Percentiles rank a stretch among this genome's conserved stretches.
Conservation (phyloP, 2,329 filamentous ascomycete genomes). For the Exophiala alcalophila region DNA sequence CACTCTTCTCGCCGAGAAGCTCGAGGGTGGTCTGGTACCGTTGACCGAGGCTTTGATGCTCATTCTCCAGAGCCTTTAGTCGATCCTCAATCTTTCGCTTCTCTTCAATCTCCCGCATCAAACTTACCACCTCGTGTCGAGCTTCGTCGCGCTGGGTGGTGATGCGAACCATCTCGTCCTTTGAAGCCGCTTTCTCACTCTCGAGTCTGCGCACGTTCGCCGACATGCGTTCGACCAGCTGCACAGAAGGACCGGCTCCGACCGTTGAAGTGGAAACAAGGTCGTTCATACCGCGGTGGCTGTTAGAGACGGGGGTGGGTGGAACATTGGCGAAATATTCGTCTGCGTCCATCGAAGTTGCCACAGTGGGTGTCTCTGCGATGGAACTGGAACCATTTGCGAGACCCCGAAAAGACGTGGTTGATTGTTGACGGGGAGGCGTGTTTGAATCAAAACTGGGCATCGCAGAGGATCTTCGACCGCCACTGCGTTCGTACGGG, state of each 20-base stretch:
- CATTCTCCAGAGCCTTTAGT: conserved; percentile 63
- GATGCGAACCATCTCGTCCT: conserved; percentile 79
- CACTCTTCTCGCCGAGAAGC: conserved; percentile 95
- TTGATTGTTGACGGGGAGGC: conserved; percentile 49
- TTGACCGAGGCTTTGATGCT: conserved; percentile 66
- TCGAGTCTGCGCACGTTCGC: conserved; percentile 87
- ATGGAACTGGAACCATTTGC: conserved; percentile 40
- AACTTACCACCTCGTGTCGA: conserved; percentile 78
- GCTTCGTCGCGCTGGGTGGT: conserved; percentile 87
- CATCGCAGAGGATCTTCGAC: conserved; percentile 42
- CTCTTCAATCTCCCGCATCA: conserved; percentile 83
- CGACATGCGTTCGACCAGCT: conserved; percentile 94
- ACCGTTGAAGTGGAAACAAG: conserved; percentile 86
- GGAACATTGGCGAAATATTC: conserved; percentile 41
- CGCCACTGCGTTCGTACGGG: conserved; percentile 36
- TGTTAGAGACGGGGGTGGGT: conserved; percentile 40
- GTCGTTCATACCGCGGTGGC: conserved; percentile 64
- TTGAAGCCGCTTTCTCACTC: conserved; percentile 81
- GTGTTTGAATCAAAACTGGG: conserved; percentile 38
- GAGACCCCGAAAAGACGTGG: conserved; percentile 37
- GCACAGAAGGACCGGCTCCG: conserved; percentile 85
- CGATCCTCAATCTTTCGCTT: conserved; percentile 60
- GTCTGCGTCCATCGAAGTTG: conserved; percentile 50
- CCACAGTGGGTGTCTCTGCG: conserved; percentile 45
- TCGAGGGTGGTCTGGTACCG: conserved; percentile 90